A percentile compares a stretch with the other conserved stretches of the same genome.
These are phyloP conservation scores for Raddia guianensis DNA, from an alignment of 176 grass and related monocot genomes.

Conservation along the genomic window DNA sequence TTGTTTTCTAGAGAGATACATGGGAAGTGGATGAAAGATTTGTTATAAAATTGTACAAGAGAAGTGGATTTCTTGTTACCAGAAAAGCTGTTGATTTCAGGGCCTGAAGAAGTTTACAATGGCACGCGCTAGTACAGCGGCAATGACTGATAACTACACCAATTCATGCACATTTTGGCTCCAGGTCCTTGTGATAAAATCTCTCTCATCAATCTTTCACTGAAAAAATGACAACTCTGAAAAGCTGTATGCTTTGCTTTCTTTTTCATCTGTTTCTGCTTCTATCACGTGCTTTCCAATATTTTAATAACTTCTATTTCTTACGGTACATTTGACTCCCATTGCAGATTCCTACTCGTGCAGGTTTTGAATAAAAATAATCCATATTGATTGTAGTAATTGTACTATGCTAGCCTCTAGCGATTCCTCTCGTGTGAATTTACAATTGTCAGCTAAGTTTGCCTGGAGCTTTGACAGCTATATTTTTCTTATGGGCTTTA, in stretches of 20 bases:
- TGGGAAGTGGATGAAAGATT: slow-evolving; percentile 20
- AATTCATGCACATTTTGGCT: slow-evolving; percentile 30
- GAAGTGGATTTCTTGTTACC: slow-evolving; percentile 28
- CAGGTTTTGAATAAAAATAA: slow-evolving; percentile 11
- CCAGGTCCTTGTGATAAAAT: slow-evolving; percentile 19
- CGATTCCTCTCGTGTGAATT: slow-evolving; percentile 12
- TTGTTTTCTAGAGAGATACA: slow-evolving; percentile 21
- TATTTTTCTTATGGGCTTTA: neutral
- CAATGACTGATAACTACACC: slow-evolving; percentile 8
- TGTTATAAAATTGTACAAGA: slow-evolving; percentile 21
- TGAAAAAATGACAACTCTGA: slow-evolving; percentile 31
- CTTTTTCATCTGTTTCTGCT: slow-evolving; percentile 24
- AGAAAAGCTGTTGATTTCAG: slow-evolving; percentile 15
- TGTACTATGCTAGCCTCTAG: neutral
- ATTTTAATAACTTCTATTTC: neutral
- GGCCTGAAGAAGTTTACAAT: slow-evolving; percentile 15
- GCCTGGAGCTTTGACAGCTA: neutral
- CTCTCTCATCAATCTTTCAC: slow-evolving; percentile 27
- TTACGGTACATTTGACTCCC: neutral
- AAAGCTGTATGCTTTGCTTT: slow-evolving; percentile 34
- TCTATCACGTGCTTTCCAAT: slow-evolving; percentile 5
- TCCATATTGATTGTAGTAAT: neutral
- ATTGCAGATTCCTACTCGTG: slow-evolving; percentile 6
- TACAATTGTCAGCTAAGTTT: slow-evolving; percentile 18
- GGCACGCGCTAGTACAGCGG: neutral